These are phyloP conservation scores for Excoecaria agallocha DNA, from an alignment of 345 rosid genomes.

Conservation along the genomic window DNA sequence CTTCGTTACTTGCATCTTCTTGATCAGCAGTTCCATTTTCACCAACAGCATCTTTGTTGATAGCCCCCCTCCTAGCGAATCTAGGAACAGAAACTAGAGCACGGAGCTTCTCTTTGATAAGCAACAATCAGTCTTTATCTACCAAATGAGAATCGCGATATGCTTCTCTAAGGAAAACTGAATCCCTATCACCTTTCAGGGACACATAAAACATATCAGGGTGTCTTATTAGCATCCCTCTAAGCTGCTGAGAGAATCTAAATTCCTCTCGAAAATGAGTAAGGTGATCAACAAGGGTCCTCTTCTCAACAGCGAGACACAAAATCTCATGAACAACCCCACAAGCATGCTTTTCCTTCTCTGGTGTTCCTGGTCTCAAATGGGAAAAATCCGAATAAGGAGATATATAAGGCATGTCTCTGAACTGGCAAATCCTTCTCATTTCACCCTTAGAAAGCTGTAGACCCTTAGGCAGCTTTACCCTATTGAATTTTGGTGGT, in stretches of 20 bases:
- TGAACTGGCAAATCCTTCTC: conserved; percentile 69
- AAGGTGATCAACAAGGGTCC: conserved; percentile 92
- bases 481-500: conserved; percentile 75
- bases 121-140: conserved; percentile 71
- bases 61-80: conserved; percentile 47
- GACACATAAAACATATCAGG: conserved; percentile 94
- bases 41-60: conserved; percentile 29
- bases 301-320: conserved; percentile 85
- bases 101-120: conserved; percentile 87
- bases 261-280: conserved; percentile 96
- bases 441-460: conserved; percentile 80
- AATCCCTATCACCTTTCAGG: conserved; percentile 90
- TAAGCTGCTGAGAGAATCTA: conserved; percentile 85
- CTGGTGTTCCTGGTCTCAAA: conserved; percentile 57
- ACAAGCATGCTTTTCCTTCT: conserved; percentile 89
- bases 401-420: conserved; percentile 75
- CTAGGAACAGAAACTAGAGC: conserved; percentile 75
- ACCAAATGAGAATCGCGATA: conserved; percentile 75
- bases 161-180: conserved; percentile 93
- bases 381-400: conserved; percentile 85
- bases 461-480: conserved; percentile 82
- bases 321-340: conserved; percentile 87
- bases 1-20: conserved; percentile 41
- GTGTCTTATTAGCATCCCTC: conserved; percentile 94
- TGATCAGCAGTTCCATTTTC: conserved; percentile 28